These are phyloP conservation scores for Acacia melanoxylon DNA, from an alignment of 306 rosid genomes.

Conservation along the genomic window DNA sequence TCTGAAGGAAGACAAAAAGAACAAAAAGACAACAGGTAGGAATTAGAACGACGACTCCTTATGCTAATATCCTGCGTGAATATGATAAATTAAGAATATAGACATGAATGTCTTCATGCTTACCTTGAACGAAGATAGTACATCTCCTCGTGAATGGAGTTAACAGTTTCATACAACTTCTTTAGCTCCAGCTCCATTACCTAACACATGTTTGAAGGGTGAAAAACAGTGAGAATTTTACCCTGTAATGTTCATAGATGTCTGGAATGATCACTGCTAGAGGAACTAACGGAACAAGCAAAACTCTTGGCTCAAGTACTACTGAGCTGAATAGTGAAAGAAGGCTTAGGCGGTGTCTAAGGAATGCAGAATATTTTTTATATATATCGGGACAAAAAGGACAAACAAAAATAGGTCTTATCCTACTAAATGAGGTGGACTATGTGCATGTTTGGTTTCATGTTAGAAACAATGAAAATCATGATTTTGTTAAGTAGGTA, in stretches of 20 bases:
- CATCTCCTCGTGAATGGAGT: constrained; percentile 88
- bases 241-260: not conserved
- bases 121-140: constrained; percentile 80
- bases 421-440: not conserved
- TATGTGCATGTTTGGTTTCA: not conserved
- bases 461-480: not conserved
- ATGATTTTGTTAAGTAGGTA: not conserved
- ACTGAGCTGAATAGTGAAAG: not conserved
- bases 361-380: constrained; percentile 17
- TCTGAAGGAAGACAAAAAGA: constrained; percentile 40
- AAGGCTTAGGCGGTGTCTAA: constrained; percentile 14
- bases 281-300: constrained; percentile 16
- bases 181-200: constrained; percentile 83
- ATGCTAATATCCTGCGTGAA: not conserved
- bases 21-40: not conserved
- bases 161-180: constrained; percentile 67
- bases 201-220: constrained; percentile 39
- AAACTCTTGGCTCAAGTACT: not conserved
- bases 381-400: not conserved
- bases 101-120: constrained; percentile 6
- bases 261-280: constrained; percentile 4
- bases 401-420: not conserved
- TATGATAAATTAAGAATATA: not conserved
- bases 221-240: not conserved
- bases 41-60: not conserved